Percentiles rank a stretch among this genome's conserved stretches.
These are phyloP conservation scores for Solanum hybrid DNA, from an alignment of 305 asterid genomes.

Conservation along the genomic window DNA sequence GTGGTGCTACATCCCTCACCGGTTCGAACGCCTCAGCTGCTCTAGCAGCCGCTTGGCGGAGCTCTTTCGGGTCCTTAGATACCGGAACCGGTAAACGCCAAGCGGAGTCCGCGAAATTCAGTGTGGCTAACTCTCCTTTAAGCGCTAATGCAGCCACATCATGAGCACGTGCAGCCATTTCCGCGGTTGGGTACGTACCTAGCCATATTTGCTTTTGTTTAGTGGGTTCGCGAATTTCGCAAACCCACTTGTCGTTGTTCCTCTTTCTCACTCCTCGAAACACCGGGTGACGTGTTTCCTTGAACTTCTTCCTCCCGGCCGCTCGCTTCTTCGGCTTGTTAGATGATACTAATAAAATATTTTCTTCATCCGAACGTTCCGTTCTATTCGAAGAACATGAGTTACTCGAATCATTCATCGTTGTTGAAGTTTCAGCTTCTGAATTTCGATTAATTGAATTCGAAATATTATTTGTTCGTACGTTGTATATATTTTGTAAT, in stretches of 20 bases:
- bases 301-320: constrained; percentile 52
- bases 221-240: constrained; percentile 57
- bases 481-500: neutral
- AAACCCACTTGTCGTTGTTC: constrained; percentile 56
- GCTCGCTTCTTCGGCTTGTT: constrained; percentile 37
- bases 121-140: constrained; percentile 35
- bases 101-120: constrained; percentile 57
- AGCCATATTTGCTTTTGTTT: constrained; percentile 54
- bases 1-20: neutral
- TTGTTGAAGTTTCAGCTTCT: neutral
- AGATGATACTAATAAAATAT: constrained; percentile 25
- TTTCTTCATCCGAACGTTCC: neutral
- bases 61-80: constrained; percentile 27
- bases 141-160: constrained; percentile 70
- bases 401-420: neutral
- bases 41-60: constrained; percentile 9
- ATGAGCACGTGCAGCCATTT: constrained; percentile 77
- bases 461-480: neutral
- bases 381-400: neutral
- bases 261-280: constrained; percentile 57
- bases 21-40: constrained; percentile 4
- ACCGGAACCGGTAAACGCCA: constrained; percentile 38
- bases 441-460: neutral
- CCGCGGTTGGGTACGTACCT: constrained; percentile 61
- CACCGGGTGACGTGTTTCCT: constrained; percentile 70